Evolutionary conservation across 2,329 filamentous ascomycete species (phyloP), one percentile per base, ranked within the genome.

Genomic region (Cadophora sp.): DNA sequence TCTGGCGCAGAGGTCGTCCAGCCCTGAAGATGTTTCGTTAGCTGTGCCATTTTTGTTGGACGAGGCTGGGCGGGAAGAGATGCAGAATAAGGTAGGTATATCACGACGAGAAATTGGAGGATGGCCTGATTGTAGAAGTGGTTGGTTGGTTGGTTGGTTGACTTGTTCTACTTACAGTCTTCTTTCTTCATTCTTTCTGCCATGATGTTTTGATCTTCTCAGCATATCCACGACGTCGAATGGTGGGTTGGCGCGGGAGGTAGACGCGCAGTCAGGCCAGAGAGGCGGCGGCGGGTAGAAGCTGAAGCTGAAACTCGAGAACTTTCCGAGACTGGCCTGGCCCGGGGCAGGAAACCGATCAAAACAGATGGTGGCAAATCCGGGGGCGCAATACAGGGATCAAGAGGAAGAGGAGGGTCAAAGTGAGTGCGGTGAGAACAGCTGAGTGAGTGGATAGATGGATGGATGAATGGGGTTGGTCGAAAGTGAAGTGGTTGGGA

Each of bases 1-100:
- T 78, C 96, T 93, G 79, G 97, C 95, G 81, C 94, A 97, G 68
- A 98, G 87, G 82, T 98, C 95, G 89, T 98, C 95, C 83, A 98
- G 86, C 94, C 93, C 92, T 95, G 76, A 55, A 53, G 41, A 59
- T 43, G 41, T 33, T 41, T 61, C 60, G 67, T 75, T 67, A 76
- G 73, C 64, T 59, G 45, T 53, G 36, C 11, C 11, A 24, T 27
- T 59, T 59, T 30, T 39, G 7, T 18, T 48, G 43, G 45, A 61
- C 43, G 22, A 66, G 64, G 68, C 66, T 69, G 43, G 62, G 13
- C 18, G 8, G 16, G 16, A 18, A 22, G n/a, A 62, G 45, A 11
- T 41, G 27, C 36, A 27, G 6, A 39, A 9, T 16, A 41, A 33
- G n/a, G n/a, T n/a, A n/a, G n/a, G n/a, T n/a, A n/a, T n/a, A 62